phyloP scores from a whole-genome alignment of 768 basidiomycete species.

The Lanmaoa pseudosensibilis region DNA sequence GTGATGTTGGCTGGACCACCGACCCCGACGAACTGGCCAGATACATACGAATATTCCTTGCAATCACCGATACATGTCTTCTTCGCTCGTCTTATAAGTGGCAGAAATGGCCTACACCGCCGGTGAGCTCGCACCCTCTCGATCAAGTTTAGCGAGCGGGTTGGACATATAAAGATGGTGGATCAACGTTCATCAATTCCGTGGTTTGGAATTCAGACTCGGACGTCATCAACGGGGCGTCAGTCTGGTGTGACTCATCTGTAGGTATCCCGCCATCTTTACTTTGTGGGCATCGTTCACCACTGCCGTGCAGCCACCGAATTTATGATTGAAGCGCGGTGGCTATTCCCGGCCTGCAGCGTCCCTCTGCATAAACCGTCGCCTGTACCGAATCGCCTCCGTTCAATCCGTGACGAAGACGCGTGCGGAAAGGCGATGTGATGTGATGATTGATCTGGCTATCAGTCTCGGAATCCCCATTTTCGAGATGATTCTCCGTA shows the following conservation, averaged over 20 bases:
- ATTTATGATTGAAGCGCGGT: constrained; percentile 11
- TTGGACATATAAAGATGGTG: too few species aligned
- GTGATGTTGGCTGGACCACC: too few species aligned
- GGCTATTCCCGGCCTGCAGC: constrained; percentile 27
- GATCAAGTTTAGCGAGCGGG: too few species aligned
- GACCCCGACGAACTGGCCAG: too few species aligned
- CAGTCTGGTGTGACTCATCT: constrained; percentile 69
- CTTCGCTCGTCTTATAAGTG: too few species aligned
- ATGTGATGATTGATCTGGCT: constrained; percentile 43
- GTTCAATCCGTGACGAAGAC: constrained; percentile 52
- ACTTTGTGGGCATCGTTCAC: not conserved
- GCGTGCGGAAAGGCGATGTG: constrained; percentile 42
- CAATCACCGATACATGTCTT: too few species aligned
- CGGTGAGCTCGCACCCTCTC: constrained; percentile 25
- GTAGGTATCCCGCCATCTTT: constrained; percentile 36
- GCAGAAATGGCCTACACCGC: too few species aligned
- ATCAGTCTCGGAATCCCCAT: constrained; percentile 50
- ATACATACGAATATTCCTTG: too few species aligned
- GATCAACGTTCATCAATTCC: constrained; percentile 46
- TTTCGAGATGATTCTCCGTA: constrained; percentile 47
- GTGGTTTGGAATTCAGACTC: constrained; percentile 54
- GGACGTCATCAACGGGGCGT: constrained; percentile 39
- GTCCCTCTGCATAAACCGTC: constrained; percentile 39
- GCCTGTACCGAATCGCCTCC: constrained; percentile 33
- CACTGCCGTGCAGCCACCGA: constrained; percentile 14